Base-by-base conservation (phyloP, 352 stramenopile genomes). In the Thalassiosira delicatula region DNA sequence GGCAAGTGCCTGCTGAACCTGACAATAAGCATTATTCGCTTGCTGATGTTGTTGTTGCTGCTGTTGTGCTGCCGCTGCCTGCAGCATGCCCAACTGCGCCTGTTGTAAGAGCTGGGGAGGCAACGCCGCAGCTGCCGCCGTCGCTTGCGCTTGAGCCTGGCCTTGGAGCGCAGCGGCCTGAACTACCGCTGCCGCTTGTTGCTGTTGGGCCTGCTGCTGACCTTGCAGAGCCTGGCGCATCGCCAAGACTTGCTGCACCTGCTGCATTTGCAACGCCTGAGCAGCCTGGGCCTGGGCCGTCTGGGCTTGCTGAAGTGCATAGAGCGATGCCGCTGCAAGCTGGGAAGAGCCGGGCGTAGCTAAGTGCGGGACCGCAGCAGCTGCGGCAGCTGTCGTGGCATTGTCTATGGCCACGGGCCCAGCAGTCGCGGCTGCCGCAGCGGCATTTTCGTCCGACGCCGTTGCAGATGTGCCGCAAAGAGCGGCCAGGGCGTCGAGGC, bases 401-500 rank as follows among this genome's bases (percentile, higher is more conserved):
- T 56, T 56, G 61, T 57, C 12, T n/a, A n/a, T n/a, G n/a, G n/a
- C n/a, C n/a, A n/a, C n/a, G 44, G n/a, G 37, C 19, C 19, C 42
- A n/a, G n/a, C n/a, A n/a, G n/a, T n/a, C n/a, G n/a, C n/a, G n/a
- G 23, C 4, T 23, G 42, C 61, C 42, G 21, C 19, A 21, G 37
- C 8, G 37, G 63, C 27, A 19, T 44, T 60, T 14, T 61, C 44
- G 44, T 35, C 37, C 17, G 44, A 56, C 9, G 57, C 62, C 21
- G 72, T 61, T 3, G 62, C 27, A n/a, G 44, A 44, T 42, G 49
- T 59, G 29, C 40, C 71, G 62, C 85, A 88, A 21, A 92, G 67
- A 17, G 81, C 72, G 8, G 87, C 87, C 9, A 92, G 72, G 12
- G 84, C 81, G 60, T 92, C 84, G 11, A 92, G 74, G 21, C 87